Base-by-base conservation (phyloP, 176 grass and related monocot genomes). In the Guadua angustifolia region DNA sequence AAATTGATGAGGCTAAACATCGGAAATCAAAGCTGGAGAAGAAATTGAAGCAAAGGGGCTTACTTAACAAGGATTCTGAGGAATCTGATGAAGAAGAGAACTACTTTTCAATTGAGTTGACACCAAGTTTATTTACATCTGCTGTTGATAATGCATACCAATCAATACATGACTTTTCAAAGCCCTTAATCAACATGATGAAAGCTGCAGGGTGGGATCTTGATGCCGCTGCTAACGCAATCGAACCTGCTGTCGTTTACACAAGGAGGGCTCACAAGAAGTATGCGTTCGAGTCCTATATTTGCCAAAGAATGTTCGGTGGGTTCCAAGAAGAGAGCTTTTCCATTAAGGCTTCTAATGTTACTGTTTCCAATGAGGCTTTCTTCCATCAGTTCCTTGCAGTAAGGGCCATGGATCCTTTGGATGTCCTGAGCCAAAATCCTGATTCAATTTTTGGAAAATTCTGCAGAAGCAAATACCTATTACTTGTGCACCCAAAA, bases 121-220 rank as follows among this genome's bases (percentile, higher is more conserved):
- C 96, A 24, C 96, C 96, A 55, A 89, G 78, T 83, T 87, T 99
- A 53, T 95, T 90, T 83, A 94, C 93, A 68, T 92, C 88, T 72
- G 85, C 93, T 82, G 96, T 92, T 26, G 93, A 99, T 78, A 86
- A 74, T 9, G 77, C 88, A 24, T 95, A 95, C 73, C 94, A 95
- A 71, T 94, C 96, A 0, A 99, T 99, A 82, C 96, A 99, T 87
- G 93, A 95, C 73, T 94, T 99, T 39, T 93, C 96, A 61, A 99
- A 99, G 86, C 89, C 93, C 11, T 56, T 99, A 69, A 99, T 99
- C 87, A 95, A 99, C 75, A 99, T 95, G 96, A 99, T 99, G 95
- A 98, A 98, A 72, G 89, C 89, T 84, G 93, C 93, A 42, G 89
- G 87, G 6, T 98, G 93, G 96, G 96, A 98, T 92, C 93, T 98